Evolutionary conservation across 148 eudicot genomes (phyloP).

Genomic region (Nyssa sinensis): DNA sequence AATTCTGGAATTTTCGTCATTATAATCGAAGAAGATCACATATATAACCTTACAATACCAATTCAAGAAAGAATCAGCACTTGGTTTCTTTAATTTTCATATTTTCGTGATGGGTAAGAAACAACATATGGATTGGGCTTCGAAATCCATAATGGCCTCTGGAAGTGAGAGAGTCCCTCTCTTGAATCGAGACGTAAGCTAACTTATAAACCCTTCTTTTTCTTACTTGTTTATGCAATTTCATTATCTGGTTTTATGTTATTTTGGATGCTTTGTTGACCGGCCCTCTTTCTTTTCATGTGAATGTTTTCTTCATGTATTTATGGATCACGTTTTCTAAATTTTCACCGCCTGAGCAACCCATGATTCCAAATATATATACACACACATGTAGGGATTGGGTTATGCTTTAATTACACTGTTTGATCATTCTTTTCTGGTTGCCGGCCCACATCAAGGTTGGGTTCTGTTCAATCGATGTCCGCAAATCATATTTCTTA

Average conservation of each 20-base stretch:
- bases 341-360: background rate
- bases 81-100: background rate
- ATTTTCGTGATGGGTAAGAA: conserved; percentile 16
- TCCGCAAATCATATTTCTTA: too few species aligned
- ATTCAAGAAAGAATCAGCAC: too few species aligned
- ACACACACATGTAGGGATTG: background rate
- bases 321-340: conserved; percentile 3
- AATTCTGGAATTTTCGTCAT: too few species aligned
- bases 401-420: too few species aligned
- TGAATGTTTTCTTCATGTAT: background rate
- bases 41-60: too few species aligned
- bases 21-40: too few species aligned
- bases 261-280: background rate
- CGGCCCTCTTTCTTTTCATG: background rate
- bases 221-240: background rate
- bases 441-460: too few species aligned
- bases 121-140: conserved; percentile 9
- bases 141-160: background rate
- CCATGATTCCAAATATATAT: background rate
- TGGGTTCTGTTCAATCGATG: too few species aligned
- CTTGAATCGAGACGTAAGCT: conserved; percentile 33
- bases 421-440: too few species aligned
- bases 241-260: background rate
- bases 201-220: background rate
- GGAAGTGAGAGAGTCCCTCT: conserved; percentile 56